These are phyloP conservation scores for Geoglossum glabrum DNA, from an alignment of 495 filamentous ascomycete species.

Conservation along the genomic window DNA sequence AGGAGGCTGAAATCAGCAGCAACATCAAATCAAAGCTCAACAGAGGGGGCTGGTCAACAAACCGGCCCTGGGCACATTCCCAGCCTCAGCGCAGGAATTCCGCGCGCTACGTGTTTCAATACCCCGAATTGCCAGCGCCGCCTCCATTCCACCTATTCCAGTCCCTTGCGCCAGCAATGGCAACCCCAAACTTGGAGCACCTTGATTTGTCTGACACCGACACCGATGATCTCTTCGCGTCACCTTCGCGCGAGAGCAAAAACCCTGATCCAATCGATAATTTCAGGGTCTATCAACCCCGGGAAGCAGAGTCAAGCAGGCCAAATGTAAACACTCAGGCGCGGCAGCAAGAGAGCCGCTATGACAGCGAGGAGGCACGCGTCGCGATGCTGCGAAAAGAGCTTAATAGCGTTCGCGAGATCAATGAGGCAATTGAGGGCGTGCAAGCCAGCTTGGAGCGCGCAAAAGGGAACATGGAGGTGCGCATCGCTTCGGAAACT, in stretches of 20 bases:
- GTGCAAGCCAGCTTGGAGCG: slow-evolving; percentile 60
- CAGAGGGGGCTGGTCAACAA: background rate
- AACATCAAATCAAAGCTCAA: no score
- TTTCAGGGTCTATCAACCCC: slow-evolving; percentile 8
- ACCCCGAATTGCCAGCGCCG: background rate
- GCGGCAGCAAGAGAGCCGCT: slow-evolving; percentile 32
- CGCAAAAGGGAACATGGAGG: slow-evolving; percentile 82
- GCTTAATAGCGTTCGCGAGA: slow-evolving; percentile 57
- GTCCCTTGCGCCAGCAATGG: background rate
- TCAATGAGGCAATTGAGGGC: slow-evolving; percentile 73
- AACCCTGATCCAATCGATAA: background rate
- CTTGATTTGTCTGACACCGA: slow-evolving; percentile 41
- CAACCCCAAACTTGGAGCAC: slow-evolving; percentile 24
- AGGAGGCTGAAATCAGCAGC: slow-evolving; percentile 1
- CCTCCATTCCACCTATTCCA: background rate
- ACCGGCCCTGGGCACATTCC: background rate
- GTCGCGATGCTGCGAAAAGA: slow-evolving; percentile 58
- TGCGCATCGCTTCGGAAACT: slow-evolving; percentile 18
- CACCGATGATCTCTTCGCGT: slow-evolving; percentile 52
- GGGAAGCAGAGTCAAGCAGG: slow-evolving; percentile 12
- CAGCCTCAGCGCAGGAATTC: background rate
- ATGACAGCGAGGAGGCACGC: slow-evolving; percentile 46
- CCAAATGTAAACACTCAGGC: slow-evolving; percentile 22
- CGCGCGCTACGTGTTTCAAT: background rate
- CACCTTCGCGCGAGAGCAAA: slow-evolving; percentile 30